Base-by-base conservation (phyloP, 108 stramenopile genomes). In the Fragilariopsis cylindrus region DNA sequence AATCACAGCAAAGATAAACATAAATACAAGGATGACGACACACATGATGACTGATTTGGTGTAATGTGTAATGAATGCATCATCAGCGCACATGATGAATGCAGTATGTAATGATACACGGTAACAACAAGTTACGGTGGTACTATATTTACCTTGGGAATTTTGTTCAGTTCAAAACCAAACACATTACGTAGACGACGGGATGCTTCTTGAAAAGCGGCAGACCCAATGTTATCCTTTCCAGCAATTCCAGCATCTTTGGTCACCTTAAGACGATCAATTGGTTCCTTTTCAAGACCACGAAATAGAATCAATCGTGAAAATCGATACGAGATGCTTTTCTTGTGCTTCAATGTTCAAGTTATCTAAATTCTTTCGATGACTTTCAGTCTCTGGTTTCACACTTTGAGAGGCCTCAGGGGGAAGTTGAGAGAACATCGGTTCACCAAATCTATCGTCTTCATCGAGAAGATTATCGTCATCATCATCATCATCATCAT, bases 291-390 rank as follows among this genome's bases (percentile, higher is more conserved):
- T 19, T 81, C 84, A 21, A 96, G 63, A 0, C 78, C 90, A 60
- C 87, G 89, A 87, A 96, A 96, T 3, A 96, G 76, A 18, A 93
- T 53, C 46, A 89, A 75, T 0, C 92, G 82, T 4, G 88, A 85
- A 85, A 2, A 93, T 65, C 52, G 81, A 72, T 1, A 80, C 74
- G 7, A 92, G 53, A 46, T 82, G 70, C 48, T 89, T 85, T 52
- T 90, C 76, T n/a, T 88, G 87, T 1, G 72, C 72, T 6, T 81
- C 76, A 13, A 74, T 69, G 41, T 76, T 75, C 63, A 96, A 30
- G 43, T 73, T 57, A 7, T 86, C 79, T 54, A 93, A 72, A 63
- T 92, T 90, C 12, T 64, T 60, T 0, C 66, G 71, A 69, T 96
- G 92, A 0, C 73, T 57, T 3, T 71, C 53, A 4, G 75, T 72